phyloP scores from a whole-genome alignment of 1,139 yeast genomes.

The Scheffersomyces illinoinensis region DNA sequence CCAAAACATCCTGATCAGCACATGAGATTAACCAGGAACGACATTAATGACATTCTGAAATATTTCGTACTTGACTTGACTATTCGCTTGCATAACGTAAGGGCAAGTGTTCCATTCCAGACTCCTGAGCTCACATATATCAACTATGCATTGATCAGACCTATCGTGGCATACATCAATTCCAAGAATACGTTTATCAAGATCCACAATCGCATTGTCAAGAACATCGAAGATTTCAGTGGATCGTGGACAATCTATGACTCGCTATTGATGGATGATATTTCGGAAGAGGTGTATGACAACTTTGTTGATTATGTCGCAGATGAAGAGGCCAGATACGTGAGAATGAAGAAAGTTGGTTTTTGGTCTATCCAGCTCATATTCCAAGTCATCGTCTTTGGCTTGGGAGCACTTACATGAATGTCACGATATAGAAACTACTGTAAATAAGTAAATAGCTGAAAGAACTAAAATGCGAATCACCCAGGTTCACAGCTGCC shows the following conservation, averaged over 20 bases:
- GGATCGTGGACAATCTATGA: conserved; percentile 98
- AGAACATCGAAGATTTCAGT: conserved; percentile 76
- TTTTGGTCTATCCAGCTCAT: conserved; percentile 91
- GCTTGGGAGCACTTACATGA: conserved; percentile 58
- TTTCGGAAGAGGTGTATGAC: conserved; percentile 86
- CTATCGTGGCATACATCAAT: conserved; percentile 93
- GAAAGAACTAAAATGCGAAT: neutral
- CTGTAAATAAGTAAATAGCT: conserved; percentile 24
- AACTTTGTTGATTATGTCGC: conserved; percentile 87
- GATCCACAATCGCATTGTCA: conserved; percentile 80
- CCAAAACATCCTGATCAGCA: conserved; percentile 26
- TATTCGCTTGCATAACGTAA: conserved; percentile 75
- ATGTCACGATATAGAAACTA: conserved; percentile 27
- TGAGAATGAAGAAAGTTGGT: conserved; percentile 79
- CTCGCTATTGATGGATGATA: conserved; percentile 85
- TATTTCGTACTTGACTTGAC: conserved; percentile 79
- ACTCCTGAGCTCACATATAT: conserved; percentile 82
- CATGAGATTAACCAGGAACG: conserved; percentile 25
- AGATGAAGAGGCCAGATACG: conserved; percentile 75
- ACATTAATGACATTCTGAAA: conserved; percentile 41
- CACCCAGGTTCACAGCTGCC: neutral
- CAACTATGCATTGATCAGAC: conserved; percentile 88
- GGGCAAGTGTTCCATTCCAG: conserved; percentile 86
- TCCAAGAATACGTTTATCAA: conserved; percentile 88
- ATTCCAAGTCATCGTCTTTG: conserved; percentile 77